Base-by-base conservation (phyloP, 1,284 basidiomycete genomes). In the Dichomitus squalens region DNA sequence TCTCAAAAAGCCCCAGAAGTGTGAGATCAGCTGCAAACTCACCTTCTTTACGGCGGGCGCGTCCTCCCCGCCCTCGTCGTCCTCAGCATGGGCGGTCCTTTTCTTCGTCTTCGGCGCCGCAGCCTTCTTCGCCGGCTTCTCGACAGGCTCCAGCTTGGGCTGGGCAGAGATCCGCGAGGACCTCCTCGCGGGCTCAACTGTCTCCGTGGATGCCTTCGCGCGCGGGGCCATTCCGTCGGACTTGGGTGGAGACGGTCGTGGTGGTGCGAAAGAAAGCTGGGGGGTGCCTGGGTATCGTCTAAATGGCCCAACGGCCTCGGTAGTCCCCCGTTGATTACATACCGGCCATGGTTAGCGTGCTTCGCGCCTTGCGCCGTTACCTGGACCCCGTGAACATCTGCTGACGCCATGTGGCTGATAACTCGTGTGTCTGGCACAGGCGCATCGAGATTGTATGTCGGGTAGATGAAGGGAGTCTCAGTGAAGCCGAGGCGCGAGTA, bases 141-240 rank as follows among this genome's bases (percentile, higher is more conserved):
- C 57, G 20, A 50, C 59, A 20, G 52, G 51, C 53, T 70, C 68
- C 4, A 55, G 57, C 60, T 71, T 70, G 9, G 70, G 70, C 59
- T 71, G 70, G 11, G 69, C 61, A 39, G 70, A 70, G 41, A 70
- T 66, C n/a, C 70, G 63, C 20, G 70, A 58, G 16, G 69, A 71
- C 47, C 68, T 54, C 53, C 70, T 63, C n/a, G 67, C 59, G 11
- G 66, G 66, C 52, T 66, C 65, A 27, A 52, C 20, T 31, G 62
- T 9, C 46, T 64, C 64, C 18, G 57, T 43, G 43, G 63, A 21
- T n/a, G 55, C 46, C 54, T 66, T 68, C 46, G 62, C 60, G 49
- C 64, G 64, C 12, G 65, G 61, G 20, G 64, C 55, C 65, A 66
- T 66, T 29, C 29, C 29, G 48, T 47, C 29, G n/a, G 44, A 29